These are phyloP conservation scores for Carex pumila DNA, from an alignment of 176 grass and related monocot genomes.

Conservation along the genomic window DNA sequence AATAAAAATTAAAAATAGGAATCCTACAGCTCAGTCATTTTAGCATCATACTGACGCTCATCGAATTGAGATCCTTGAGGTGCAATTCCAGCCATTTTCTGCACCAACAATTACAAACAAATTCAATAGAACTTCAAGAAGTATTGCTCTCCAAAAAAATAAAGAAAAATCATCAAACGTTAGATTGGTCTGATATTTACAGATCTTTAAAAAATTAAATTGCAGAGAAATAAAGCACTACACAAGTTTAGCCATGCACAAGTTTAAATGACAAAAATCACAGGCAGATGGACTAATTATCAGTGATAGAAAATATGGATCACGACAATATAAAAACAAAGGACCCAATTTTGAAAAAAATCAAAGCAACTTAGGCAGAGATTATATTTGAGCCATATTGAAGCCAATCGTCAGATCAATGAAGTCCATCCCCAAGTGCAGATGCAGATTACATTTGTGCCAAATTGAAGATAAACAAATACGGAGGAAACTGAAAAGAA, in stretches of 20 bases:
- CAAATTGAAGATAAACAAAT: neutral
- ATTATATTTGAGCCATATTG: neutral
- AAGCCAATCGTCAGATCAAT: neutral
- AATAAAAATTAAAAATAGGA: neutral
- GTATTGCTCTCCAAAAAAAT: neutral
- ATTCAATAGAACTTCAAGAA: neutral
- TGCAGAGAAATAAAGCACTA: neutral
- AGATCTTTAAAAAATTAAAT: neutral
- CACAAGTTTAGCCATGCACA: neutral
- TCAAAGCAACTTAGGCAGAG: neutral
- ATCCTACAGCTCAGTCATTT: constrained; percentile 62
- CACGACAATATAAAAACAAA: neutral
- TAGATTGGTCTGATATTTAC: neutral
- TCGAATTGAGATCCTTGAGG: constrained; percentile 84
- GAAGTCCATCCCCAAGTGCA: neutral
- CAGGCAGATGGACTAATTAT: neutral
- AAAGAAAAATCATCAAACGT: neutral
- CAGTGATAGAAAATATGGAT: neutral
- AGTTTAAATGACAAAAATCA: neutral
- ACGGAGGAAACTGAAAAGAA: neutral
- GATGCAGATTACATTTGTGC: neutral
- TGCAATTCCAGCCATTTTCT: constrained; percentile 65
- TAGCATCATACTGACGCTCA: constrained; percentile 66
- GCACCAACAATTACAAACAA: neutral
- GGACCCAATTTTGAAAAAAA: neutral